Base-by-base conservation (phyloP, 176 grass and related monocot species). In the Musa beccarii region DNA sequence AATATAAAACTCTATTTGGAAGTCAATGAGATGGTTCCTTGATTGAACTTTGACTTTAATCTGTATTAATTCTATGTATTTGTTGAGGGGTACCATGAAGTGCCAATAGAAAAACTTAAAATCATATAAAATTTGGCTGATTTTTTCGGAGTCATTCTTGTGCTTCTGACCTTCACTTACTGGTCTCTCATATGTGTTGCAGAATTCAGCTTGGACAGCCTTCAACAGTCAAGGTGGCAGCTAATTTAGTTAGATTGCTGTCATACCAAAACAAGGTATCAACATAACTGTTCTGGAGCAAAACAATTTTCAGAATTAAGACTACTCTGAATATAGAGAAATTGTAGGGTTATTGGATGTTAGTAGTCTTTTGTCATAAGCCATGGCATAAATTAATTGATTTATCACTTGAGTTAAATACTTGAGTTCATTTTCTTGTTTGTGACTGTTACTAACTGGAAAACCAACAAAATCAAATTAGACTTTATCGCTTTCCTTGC, bases 211-310 rank as follows among this genome's bases (percentile, higher is more conserved):
- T 85, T 78, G 95, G 90, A 17, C 95, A 94, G 76, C 88, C 88
- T 71, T 86, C 95, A 70, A 94, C 95, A 12, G 95, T 99, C 57
- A 99, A 99, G 85, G 90, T 94, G 75, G 81, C 90, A 53, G 76
- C 95, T 66, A 99, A 99, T 75, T 93, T 99, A 79, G 81, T 99
- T 84, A 87, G 95, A 79, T 78, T 99, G 80, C 74, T 99, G 56
- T 85, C 95, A 26, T 94, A 99, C 78, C 88, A 91, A 81, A 99
- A 99, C 86, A 99, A 99, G 86, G 95, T 99, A 81, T 77, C 55
- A 66, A 52, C 1, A 68, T 59, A 75, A 63, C 9, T 28, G 13
- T 15, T 56, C 12, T 17, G 0, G 16, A 19, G 52, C 14, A 5
- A 57, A 74, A 51, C 15, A 20, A n/a, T 24, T 65, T 2, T 21